Base-by-base conservation (phyloP, 1,139 yeast genomes). In the Candida sp. region DNA sequence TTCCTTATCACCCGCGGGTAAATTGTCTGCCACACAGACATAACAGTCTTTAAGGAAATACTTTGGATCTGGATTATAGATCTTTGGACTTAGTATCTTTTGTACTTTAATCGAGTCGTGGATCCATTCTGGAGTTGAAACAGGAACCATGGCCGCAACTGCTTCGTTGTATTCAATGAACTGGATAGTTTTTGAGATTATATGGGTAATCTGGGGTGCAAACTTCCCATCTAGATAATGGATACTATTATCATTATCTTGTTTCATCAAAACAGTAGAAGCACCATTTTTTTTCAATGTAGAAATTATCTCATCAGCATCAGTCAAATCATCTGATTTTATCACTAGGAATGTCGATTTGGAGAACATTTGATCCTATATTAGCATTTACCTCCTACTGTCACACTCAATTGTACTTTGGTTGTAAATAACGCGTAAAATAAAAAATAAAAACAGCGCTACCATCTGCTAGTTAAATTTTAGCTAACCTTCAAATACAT, bases 1-100 rank as follows among this genome's bases (percentile, higher is more conserved):
- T 45, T 84, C 91, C 41, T 75, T 73, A 52, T 85, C 93, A 6
- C 82, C 82, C 1, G 60, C 61, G 0, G 84, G 72, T 33, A 86
- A 63, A 37, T 79, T 77, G 12, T 87, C 81, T 1, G 76, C 75
- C 21, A 82, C 75, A 52, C 87, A 81, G 0, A 88, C 68, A 51
- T 79, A 78, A 22, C 81, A 75, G 40, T 80, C 77, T 45, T 81
- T 81, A 57, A 90, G 69, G 49, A 87, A 76, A 46, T 77, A 80
- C 34, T 69, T 69, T 8, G 88, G 85, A 56, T 87, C 86, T 0
- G 97, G 95, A 21, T 87, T 81, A 58, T 73, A 84, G 2, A 72
- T 56, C 43, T 73, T 69, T 4, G 77, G 68, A 35, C 85, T 80
- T 37, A 77, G 70, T 15, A 74, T 63, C 48, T 76, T 75, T 1